These are phyloP conservation scores for Sporothrix phasma DNA, from an alignment of 2,329 filamentous ascomycete genomes.

Conservation along the genomic window DNA sequence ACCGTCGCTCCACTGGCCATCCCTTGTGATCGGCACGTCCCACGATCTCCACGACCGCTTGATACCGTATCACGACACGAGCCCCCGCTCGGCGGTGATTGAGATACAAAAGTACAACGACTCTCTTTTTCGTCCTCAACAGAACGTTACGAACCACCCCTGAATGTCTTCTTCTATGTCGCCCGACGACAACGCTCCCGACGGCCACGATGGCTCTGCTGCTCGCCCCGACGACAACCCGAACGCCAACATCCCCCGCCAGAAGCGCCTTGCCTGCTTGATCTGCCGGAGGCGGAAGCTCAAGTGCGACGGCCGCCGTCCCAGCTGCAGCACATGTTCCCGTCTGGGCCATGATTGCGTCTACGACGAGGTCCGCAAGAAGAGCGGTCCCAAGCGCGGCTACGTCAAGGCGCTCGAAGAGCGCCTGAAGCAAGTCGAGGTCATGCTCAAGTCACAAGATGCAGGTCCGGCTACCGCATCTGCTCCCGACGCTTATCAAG, in stretches of 20 bases:
- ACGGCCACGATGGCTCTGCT: slow-evolving; percentile 12
- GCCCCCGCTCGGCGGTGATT: background rate
- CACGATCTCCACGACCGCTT: background rate
- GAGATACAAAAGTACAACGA: background rate
- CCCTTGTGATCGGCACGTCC: background rate
- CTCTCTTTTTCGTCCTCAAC: too few relatives aligned
- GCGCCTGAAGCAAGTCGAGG: slow-evolving; percentile 88
- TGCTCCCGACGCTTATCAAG: slow-evolving; percentile 32
- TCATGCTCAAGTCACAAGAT: slow-evolving; percentile 73
- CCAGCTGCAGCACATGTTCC: slow-evolving; percentile 80
- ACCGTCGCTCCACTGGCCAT: background rate
- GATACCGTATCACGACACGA: background rate
- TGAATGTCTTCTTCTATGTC: slow-evolving; percentile 25
- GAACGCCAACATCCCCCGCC: slow-evolving; percentile 56
- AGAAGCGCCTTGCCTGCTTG: slow-evolving; percentile 92
- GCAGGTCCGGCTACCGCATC: slow-evolving; percentile 13
- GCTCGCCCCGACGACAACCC: slow-evolving; percentile 23
- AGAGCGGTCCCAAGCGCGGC: slow-evolving; percentile 88
- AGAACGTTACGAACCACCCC: background rate
- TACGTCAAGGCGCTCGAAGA: slow-evolving; percentile 93
- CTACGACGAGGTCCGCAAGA: slow-evolving; percentile 86
- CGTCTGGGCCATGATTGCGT: slow-evolving; percentile 78
- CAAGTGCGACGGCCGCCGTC: slow-evolving; percentile 75
- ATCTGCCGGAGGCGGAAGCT: slow-evolving; percentile 89
- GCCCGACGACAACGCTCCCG: slow-evolving; percentile 20